Percentiles rank a stretch among this genome's conserved stretches.
phyloP scores from a whole-genome alignment of 2,329 filamentous ascomycete species.

The Trichoderma brevicompactum region DNA sequence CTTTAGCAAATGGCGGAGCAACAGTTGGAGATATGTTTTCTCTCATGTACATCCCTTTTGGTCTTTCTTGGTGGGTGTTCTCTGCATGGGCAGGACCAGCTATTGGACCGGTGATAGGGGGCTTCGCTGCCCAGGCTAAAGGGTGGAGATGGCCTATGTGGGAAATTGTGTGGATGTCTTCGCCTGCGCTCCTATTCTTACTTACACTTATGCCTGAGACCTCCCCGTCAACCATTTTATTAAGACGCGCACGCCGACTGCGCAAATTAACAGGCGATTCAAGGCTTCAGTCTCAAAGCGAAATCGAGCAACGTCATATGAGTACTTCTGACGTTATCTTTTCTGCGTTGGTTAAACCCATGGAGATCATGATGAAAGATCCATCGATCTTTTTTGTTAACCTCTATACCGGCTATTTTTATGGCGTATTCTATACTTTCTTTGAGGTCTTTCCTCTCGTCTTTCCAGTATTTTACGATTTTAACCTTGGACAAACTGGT shows the following conservation, averaged over 20 bases:
- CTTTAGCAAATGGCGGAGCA: slow-evolving; percentile 61
- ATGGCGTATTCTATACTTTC: slow-evolving; percentile 62
- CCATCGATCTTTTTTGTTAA: slow-evolving; percentile 42
- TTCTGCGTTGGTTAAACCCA: slow-evolving; percentile 36
- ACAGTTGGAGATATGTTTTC: slow-evolving; percentile 58
- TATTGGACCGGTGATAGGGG: slow-evolving; percentile 21
- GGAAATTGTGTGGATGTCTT: slow-evolving; percentile 61
- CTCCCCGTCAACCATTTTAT: slow-evolving; percentile 56
- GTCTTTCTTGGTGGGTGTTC: slow-evolving; percentile 61
- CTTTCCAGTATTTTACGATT: slow-evolving; percentile 42
- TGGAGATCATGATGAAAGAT: slow-evolving; percentile 42
- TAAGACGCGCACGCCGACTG: slow-evolving; percentile 58
- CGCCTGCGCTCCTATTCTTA: slow-evolving; percentile 57
- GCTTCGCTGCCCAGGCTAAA: slow-evolving; percentile 54
- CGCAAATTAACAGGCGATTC: slow-evolving; percentile 39
- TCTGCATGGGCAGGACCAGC: slow-evolving; percentile 62
- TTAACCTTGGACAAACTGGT: slow-evolving; percentile 64
- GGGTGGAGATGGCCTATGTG: slow-evolving; percentile 62
- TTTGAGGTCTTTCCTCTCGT: slow-evolving; percentile 64
- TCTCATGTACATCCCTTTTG: slow-evolving; percentile 61
- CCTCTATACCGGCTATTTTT: slow-evolving; percentile 51
- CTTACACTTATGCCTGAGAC: slow-evolving; percentile 63
- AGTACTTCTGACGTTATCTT: slow-evolving; percentile 31
- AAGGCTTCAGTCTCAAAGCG: slow-evolving; percentile 32
- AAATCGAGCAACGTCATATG: slow-evolving; percentile 35